Conservation (phyloP, 1,284 basidiomycete species). For the Naganishia liquefaciens region DNA sequence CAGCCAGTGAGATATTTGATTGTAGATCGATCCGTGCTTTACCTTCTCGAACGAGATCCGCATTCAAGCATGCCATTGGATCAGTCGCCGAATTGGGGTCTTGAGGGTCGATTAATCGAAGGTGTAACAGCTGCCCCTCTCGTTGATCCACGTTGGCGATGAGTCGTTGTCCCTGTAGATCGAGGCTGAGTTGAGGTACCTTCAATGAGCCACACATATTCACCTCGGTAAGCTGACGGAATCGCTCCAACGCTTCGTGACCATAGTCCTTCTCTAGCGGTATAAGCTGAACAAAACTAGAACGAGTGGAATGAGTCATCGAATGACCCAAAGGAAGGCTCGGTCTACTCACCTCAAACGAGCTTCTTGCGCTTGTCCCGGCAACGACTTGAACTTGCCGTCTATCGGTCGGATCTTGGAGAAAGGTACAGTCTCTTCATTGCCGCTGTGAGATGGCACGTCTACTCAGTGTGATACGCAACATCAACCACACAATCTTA, state of each 20-base stretch:
- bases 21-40: constrained; percentile 23
- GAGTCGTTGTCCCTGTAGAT: constrained; percentile 68
- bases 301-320: background rate
- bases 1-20: background rate
- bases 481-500: constrained; percentile 15
- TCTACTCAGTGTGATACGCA: background rate
- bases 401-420: constrained; percentile 72
- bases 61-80: constrained; percentile 76
- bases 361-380: constrained; percentile 63
- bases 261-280: constrained; percentile 79
- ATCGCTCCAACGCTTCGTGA: constrained; percentile 77
- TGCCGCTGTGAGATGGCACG: constrained; percentile 65
- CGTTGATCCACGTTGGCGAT: constrained; percentile 84
- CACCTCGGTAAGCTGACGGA: constrained; percentile 73
- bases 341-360: constrained; percentile 39
- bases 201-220: background rate
- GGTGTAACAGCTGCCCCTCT: constrained; percentile 74
- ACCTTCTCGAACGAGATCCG: constrained; percentile 65
- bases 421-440: constrained; percentile 80
- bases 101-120: constrained; percentile 80
- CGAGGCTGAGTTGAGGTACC: background rate
- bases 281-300: constrained; percentile 76
- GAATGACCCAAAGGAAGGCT: background rate
- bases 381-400: constrained; percentile 76
- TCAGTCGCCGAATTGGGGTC: constrained; percentile 69